Evolutionary conservation across 257 asterid genomes (phyloP), one percentile per base, ranked within the genome.

Genomic region (Plantago ovata): DNA sequence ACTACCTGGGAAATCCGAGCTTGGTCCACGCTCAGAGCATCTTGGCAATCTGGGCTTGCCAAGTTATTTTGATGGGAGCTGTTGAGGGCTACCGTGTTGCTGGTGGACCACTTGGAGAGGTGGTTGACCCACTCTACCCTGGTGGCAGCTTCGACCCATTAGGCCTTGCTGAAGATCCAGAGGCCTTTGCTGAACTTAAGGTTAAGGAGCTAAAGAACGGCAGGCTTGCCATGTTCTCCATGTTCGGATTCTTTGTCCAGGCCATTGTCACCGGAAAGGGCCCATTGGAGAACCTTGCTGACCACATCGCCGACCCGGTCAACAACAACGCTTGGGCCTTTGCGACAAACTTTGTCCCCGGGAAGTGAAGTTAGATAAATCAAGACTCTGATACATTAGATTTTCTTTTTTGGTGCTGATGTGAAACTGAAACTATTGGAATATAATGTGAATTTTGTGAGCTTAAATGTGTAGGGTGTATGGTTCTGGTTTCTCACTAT

Each of bases 101-200:
- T 38, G 75, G 76, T 14, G 81, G 81, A 1, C 81, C 79, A 41
- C 72, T 80, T 0, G 85, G 85, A 1, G 85, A 76, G 56, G 50
- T 79, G 9, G 39, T 58, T 21, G 79, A 78, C 66, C 84, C 84
- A 38, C 43, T 78, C 3, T 78, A 78, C 68, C 81, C 84, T 0
- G 84, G 84, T 8, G 84, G 84, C 2, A 78, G 84, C 72, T 78
- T 78, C 38, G 84, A 78, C 71, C 84, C 84, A 0, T 65, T 78
- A 48, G 85, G 85, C 3, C 82, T 79, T 7, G 86, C 86, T 12
- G 86, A 80, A 0, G 83, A 76, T 67, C 86, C 86, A 0, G 83
- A 80, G 18, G 80, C 83, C 7, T 80, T 80, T 42, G 83, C 83
- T 1, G 86, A 80, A 62, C 68, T 80, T 4, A 80, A 80, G 57